phyloP scores from a whole-genome alignment of 2,329 filamentous ascomycete species.

The Aspergillus sp. region DNA sequence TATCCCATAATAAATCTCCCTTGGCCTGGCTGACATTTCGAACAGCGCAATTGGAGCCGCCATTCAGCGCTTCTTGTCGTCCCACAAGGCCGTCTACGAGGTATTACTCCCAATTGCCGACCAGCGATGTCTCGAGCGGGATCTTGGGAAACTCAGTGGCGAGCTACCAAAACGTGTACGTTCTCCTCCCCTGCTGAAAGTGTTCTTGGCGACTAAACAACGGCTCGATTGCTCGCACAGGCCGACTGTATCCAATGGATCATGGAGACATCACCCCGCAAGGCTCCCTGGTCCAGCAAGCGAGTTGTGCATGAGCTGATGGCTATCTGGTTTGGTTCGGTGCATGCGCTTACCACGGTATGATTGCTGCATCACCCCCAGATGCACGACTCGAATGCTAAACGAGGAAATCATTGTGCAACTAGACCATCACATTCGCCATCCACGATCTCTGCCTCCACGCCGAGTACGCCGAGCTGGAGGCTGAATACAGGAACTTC shows the following conservation, averaged over 20 bases:
- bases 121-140: no score
- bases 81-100: no score
- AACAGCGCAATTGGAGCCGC: background rate
- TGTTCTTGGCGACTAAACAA: background rate
- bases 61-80: no score
- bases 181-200: no score
- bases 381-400: background rate
- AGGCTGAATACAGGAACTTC: background rate
- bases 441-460: slow-evolving; percentile 4
- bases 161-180: no score
- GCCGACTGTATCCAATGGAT: slow-evolving; percentile 6
- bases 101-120: no score
- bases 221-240: background rate
- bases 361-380: background rate
- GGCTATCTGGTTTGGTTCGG: slow-evolving; percentile 5
- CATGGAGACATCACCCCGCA: background rate
- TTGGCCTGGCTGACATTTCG: background rate
- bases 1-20: background rate
- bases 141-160: no score
- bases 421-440: slow-evolving; percentile 2
- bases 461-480: background rate
- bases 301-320: slow-evolving; percentile 3
- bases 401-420: background rate
- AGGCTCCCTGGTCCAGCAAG: background rate
- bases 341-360: slow-evolving; percentile 2